Evolutionary conservation across 495 filamentous ascomycete genomes (phyloP), one percentile per base, ranked within the genome.

Genomic region (Tuber calosporum): DNA sequence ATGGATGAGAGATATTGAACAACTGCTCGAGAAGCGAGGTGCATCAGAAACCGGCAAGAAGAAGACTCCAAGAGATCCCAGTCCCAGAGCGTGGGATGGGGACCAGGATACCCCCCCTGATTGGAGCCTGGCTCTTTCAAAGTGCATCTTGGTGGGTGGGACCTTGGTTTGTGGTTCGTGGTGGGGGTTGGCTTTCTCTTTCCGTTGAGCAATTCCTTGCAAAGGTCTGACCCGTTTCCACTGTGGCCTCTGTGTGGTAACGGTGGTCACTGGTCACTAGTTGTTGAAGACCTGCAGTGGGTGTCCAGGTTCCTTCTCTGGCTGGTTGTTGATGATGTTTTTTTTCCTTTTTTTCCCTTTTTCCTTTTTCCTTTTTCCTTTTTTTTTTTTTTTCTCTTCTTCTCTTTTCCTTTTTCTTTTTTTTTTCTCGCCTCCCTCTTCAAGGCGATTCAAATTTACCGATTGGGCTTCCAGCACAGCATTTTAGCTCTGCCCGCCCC

Each of bases 31-130:
- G n/a, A n/a, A 62, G 53, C 53, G 53, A 62, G 53, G 53, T 13
- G 53, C 53, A 62, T 62, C 26, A 62, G 26, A 62, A 62, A 62
- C 53, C 53, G 53, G 53, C 53, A 62, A 62, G 53, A 62, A 62
- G 9, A 62, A 62, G 53, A 62, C 53, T 34, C 11, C 74, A 30
- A 78, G 58, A 77, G 68, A 78, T 78, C 70, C 76, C 72, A 71
- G 74, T 43, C 70, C 76, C 74, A 40, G 76, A 70, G 76, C 38
- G 76, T 78, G 70, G 76, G 76, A 78, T 78, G 70, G 76, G 76
- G 73, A 78, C 76, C 71, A 68, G 73, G 68, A 73, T 45, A 39
- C 41, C 41, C 68, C 62, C 40, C 36, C 8, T 68, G 40, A 77
- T 78, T 78, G 76, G 76, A 30, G 39, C 76, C 77, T 77, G 74